Percentiles rank a stretch among this genome's conserved stretches.
phyloP scores from a whole-genome alignment of 2,329 filamentous ascomycete species.

The Neodidymelliopsis sp. region DNA sequence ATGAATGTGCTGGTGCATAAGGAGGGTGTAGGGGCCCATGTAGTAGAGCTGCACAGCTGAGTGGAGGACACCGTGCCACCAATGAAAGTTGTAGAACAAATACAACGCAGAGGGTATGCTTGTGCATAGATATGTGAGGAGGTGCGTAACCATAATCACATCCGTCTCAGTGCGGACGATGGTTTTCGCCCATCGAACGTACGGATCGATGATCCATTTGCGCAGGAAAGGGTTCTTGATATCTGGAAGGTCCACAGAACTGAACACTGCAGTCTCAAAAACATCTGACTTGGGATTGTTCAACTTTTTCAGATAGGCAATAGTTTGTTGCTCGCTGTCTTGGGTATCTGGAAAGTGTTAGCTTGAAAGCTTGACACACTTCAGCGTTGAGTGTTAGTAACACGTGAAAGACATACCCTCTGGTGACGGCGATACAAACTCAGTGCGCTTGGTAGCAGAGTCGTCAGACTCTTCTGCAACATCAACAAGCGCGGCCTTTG shows the following conservation, averaged over 20 bases:
- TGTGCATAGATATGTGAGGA: slow-evolving; percentile 74
- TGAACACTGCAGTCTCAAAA: slow-evolving; percentile 65
- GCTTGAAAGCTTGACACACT: no score
- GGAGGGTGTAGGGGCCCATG: slow-evolving; percentile 76
- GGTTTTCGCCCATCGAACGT: slow-evolving; percentile 62
- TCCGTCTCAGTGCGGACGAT: slow-evolving; percentile 73
- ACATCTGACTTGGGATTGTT: slow-evolving; percentile 58
- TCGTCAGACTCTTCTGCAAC: slow-evolving; percentile 35
- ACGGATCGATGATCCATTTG: slow-evolving; percentile 64
- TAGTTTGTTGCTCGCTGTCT: slow-evolving; percentile 45
- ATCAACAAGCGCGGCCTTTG: slow-evolving; percentile 9
- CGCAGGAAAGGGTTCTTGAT: slow-evolving; percentile 50
- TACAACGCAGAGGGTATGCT: slow-evolving; percentile 72
- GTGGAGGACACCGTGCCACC: slow-evolving; percentile 72
- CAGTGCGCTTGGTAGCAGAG: slow-evolving; percentile 34
- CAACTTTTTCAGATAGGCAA: slow-evolving; percentile 56
- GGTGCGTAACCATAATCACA: slow-evolving; percentile 79
- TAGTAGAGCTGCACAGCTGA: slow-evolving; percentile 71
- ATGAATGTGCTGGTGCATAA: slow-evolving; percentile 88
- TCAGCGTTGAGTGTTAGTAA: neutral
- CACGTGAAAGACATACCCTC: slow-evolving; percentile 30
- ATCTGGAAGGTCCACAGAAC: slow-evolving; percentile 59
- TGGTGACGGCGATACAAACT: slow-evolving; percentile 39
- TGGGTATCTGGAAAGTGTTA: slow-evolving; percentile 32
- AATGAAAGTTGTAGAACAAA: slow-evolving; percentile 72